These are phyloP conservation scores for Aspergillus aculeatinus DNA, from an alignment of 2,329 filamentous ascomycete genomes.

Conservation along the genomic window DNA sequence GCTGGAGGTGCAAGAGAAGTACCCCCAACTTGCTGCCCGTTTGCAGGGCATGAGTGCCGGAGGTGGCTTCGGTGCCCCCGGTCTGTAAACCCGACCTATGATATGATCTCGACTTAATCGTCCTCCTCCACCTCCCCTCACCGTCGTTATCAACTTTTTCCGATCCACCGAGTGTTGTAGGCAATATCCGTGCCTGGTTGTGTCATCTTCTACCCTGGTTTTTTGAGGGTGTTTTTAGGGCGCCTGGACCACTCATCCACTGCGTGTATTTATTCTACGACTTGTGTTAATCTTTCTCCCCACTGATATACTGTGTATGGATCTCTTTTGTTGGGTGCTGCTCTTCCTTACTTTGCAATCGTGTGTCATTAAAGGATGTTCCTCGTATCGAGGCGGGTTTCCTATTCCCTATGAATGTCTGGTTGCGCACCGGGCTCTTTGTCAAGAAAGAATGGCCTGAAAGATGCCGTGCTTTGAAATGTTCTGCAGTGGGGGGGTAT, in stretches of 20 bases:
- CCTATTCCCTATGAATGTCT: conserved; percentile 13
- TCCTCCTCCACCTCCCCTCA: conserved; percentile 5
- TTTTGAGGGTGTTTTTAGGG: conserved; percentile 12
- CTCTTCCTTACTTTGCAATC: neutral
- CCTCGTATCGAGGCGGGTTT: neutral
- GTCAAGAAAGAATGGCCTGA: conserved; percentile 6
- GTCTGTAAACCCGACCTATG: conserved; percentile 29
- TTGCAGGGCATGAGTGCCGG: conserved; percentile 59
- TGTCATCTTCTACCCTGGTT: conserved; percentile 8
- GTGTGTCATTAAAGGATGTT: conserved; percentile 3
- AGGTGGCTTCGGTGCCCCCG: conserved; percentile 34
- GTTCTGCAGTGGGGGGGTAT: neutral
- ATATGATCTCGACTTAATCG: conserved; percentile 6
- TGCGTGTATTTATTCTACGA: conserved; percentile 30
- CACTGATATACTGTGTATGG: conserved; percentile 25
- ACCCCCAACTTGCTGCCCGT: conserved; percentile 74
- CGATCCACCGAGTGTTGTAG: conserved; percentile 2
- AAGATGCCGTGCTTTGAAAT: neutral
- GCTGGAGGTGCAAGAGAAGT: conserved; percentile 85
- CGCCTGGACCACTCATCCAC: conserved; percentile 21
- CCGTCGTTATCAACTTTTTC: conserved; percentile 17
- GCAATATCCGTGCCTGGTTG: conserved; percentile 7
- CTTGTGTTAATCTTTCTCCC: conserved; percentile 7
- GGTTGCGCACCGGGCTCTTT: conserved; percentile 17
- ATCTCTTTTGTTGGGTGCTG: conserved; percentile 12